A percentile compares a stretch with the other conserved stretches of the same genome.
Evolutionary conservation across 345 rosid genomes (phyloP).

Genomic region (Moricandia moricandioides): DNA sequence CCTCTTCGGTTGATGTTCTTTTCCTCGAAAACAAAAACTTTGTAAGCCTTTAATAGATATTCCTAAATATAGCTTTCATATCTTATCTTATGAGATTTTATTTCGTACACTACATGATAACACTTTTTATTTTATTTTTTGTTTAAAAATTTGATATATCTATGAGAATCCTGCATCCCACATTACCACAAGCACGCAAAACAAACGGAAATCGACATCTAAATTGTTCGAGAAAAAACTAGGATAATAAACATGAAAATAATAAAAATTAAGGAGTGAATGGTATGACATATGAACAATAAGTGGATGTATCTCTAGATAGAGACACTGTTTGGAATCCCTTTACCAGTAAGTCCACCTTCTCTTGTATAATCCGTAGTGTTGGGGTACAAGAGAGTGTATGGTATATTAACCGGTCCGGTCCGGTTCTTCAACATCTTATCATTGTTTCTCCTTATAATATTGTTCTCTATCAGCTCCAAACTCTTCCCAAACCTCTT

Average conservation of each 20-base stretch:
- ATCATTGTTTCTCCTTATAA: conserved; percentile 56
- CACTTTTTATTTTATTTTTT: background rate
- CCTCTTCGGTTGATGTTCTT: background rate
- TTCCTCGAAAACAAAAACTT: background rate
- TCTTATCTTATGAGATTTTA: background rate
- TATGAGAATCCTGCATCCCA: background rate
- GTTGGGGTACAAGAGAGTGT: conserved; percentile 72
- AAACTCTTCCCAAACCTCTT: conserved; percentile 55
- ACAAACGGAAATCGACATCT: background rate
- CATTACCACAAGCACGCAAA: background rate
- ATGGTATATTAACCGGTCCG: conserved; percentile 79
- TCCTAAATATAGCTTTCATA: background rate
- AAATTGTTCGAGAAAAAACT: background rate
- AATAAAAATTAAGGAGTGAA: background rate
- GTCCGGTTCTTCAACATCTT: conserved; percentile 59
- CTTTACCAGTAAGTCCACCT: conserved; percentile 81
- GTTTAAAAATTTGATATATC: background rate
- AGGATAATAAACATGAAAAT: background rate
- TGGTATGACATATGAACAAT: background rate
- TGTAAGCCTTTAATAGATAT: background rate
- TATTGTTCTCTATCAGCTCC: conserved; percentile 53
- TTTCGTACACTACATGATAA: background rate
- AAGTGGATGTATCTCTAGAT: conserved; percentile 38
- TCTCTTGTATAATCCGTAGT: conserved; percentile 57
- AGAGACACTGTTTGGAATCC: conserved; percentile 91